phyloP scores from a whole-genome alignment of 2,329 filamentous ascomycete genomes.

The Metarhizium robertsii region DNA sequence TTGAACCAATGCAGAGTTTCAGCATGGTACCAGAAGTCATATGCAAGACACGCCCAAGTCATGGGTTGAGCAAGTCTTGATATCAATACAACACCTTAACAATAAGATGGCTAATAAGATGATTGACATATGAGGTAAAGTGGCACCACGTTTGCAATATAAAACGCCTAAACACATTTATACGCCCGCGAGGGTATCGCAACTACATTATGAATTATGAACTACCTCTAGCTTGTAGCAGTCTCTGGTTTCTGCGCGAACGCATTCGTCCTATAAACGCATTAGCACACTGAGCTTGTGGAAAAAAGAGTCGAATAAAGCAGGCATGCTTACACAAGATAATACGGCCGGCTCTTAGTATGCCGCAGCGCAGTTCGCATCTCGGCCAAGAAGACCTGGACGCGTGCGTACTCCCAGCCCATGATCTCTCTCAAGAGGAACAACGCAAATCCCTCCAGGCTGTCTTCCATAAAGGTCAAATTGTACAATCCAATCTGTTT shows the following conservation, averaged over 20 bases:
- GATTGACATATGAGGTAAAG: too few species aligned
- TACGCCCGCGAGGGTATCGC: neutral
- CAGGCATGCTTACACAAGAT: constrained; percentile 12
- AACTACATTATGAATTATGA: neutral
- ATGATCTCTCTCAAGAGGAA: constrained; percentile 19
- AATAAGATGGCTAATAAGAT: too few species aligned
- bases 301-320: neutral
- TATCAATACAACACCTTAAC: too few species aligned
- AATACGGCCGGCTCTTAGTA: constrained; percentile 13
- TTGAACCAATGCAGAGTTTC: too few species aligned
- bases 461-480: constrained; percentile 15
- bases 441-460: constrained; percentile 18
- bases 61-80: too few species aligned
- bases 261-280: constrained; percentile 7
- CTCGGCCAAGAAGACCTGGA: constrained; percentile 14
- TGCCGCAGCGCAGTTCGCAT: constrained; percentile 16
- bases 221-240: neutral
- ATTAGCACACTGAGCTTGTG: neutral
- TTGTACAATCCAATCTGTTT: constrained; percentile 13
- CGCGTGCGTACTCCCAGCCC: constrained; percentile 15
- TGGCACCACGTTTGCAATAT: neutral
- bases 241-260: constrained; percentile 6
- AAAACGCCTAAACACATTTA: neutral
- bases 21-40: too few species aligned
- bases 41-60: too few species aligned